A percentile compares a stretch with the other conserved stretches of the same genome.
Conservation (phyloP, 805 yeast species). For the Nakazawaea ishiwadae region DNA sequence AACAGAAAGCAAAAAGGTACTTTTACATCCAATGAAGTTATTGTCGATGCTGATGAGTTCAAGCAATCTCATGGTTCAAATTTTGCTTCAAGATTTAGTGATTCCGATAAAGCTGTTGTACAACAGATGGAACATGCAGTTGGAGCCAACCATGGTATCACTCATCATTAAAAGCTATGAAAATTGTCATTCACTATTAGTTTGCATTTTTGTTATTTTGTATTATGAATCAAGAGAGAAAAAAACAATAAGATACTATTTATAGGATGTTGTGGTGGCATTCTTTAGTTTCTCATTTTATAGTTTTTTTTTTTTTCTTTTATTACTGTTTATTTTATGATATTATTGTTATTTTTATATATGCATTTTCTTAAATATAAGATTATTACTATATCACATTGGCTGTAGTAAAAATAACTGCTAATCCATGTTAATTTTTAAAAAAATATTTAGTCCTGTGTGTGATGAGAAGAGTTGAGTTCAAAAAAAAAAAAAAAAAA, state of each 20-base stretch:
- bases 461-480: too few relatives aligned
- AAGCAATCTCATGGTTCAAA: constrained; percentile 6
- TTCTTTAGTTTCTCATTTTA: too few relatives aligned
- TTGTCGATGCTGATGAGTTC: constrained; percentile 12
- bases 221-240: not conserved
- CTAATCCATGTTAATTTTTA: too few relatives aligned
- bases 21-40: constrained; percentile 5
- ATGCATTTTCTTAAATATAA: too few relatives aligned
- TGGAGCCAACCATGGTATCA: not conserved
- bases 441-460: too few relatives aligned
- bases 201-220: not conserved
- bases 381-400: not conserved
- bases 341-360: not conserved
- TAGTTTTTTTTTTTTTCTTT: not conserved
- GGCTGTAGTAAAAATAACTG: too few relatives aligned
- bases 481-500: too few relatives aligned
- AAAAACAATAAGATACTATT: too few relatives aligned
- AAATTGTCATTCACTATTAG: not conserved
- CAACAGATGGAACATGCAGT: constrained; percentile 12
- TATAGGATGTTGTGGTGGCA: constrained; percentile 10
- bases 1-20: constrained; percentile 2
- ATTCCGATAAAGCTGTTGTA: constrained; percentile 10
- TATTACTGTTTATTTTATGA: not conserved
- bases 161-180: not conserved
- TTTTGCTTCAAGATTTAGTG: not conserved